Base-by-base conservation (phyloP, 78 protist genomes). In the Chrysochromulina parva region DNA sequence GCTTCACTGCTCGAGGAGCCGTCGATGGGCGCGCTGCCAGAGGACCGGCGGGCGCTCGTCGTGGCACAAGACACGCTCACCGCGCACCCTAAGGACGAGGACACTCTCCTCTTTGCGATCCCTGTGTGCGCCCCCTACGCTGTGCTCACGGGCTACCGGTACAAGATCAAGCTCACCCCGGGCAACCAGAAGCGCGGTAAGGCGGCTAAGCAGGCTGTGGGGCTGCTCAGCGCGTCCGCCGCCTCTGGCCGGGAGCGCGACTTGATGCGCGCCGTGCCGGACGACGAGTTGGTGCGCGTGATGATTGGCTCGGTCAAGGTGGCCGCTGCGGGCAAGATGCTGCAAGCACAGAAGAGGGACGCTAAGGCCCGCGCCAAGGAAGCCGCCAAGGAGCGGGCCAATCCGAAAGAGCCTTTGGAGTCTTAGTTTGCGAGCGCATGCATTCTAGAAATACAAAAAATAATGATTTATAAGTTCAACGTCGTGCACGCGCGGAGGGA, bases 181-280 rank as follows among this genome's bases (percentile, higher is more conserved):
- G 99, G 98, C n/a, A 74, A 48, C 47, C 73, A 58, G 55, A 96
- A 95, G 93, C 92, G 95, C 81, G 98, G 98, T 65, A 96, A 95
- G 90, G 97, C 93, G 1, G 93, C 93, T 54, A 53, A 54, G 73
- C 59, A 74, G 90, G 94, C 38, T 26, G 13, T n/a, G 59, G 24
- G 19, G 6, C 22, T 74, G 24, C n/a, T 57, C 81, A 1, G 91
- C 84, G 17, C 24, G 57, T 10, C 6, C 28, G 57, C 55, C 24
- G 19, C 26, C 58, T 17, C 84, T 58, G 38, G 38, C 6, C 48
- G 47, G 3, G 84, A 87, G 90, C 62, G 84, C 6, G 90, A 87
- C 17, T 52, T 87, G 82, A 53, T 69, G 58, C 78, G 26, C 28
- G 85, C 62, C n/a, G 1, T 88, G 53, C 24, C 52, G 55, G 85